Evolutionary conservation across 805 yeast genomes (phyloP).

Genomic region (Tetrapisispora namnaoensis): DNA sequence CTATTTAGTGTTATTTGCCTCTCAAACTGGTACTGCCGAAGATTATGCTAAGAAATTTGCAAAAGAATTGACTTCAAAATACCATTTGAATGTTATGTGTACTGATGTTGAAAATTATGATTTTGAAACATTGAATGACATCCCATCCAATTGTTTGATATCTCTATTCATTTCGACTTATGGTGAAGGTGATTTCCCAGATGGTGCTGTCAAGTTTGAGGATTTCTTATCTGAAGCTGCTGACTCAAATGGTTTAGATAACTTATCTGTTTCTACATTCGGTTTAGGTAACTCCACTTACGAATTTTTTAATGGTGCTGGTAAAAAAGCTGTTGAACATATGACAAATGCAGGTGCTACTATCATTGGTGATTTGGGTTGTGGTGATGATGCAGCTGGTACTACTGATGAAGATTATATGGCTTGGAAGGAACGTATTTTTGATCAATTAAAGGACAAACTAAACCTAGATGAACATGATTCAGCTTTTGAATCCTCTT

Average conservation of each 20-base stretch:
- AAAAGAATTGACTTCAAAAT: slow-evolving; percentile 75
- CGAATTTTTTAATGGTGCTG: slow-evolving; percentile 81
- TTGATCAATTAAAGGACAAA: slow-evolving; percentile 53
- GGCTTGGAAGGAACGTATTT: slow-evolving; percentile 78
- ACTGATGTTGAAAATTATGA: slow-evolving; percentile 88
- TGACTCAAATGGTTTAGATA: slow-evolving; percentile 43
- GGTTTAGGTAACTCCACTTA: slow-evolving; percentile 94
- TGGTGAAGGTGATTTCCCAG: slow-evolving; percentile 99
- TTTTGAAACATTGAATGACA: slow-evolving; percentile 58
- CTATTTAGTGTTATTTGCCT: slow-evolving; percentile 75
- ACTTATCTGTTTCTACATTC: slow-evolving; percentile 62
- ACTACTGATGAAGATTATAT: slow-evolving; percentile 91
- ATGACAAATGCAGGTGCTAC: slow-evolving; percentile 59
- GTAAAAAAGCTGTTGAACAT: slow-evolving; percentile 46
- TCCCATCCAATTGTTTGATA: slow-evolving; percentile 49
- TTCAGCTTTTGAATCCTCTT: slow-evolving; percentile 63
- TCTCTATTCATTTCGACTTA: slow-evolving; percentile 84
- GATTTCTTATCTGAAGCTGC: slow-evolving; percentile 49
- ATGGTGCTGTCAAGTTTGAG: slow-evolving; percentile 75
- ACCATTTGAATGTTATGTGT: slow-evolving; percentile 71
- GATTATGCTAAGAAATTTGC: slow-evolving; percentile 88
- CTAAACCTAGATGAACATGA: slow-evolving; percentile 67
- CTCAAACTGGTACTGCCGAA: slow-evolving; percentile 98
- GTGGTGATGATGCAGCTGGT: slow-evolving; percentile 93
- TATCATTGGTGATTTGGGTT: slow-evolving; percentile 66